Base-by-base conservation (phyloP, 768 basidiomycete species). In the Tricholoma furcatifolium region DNA sequence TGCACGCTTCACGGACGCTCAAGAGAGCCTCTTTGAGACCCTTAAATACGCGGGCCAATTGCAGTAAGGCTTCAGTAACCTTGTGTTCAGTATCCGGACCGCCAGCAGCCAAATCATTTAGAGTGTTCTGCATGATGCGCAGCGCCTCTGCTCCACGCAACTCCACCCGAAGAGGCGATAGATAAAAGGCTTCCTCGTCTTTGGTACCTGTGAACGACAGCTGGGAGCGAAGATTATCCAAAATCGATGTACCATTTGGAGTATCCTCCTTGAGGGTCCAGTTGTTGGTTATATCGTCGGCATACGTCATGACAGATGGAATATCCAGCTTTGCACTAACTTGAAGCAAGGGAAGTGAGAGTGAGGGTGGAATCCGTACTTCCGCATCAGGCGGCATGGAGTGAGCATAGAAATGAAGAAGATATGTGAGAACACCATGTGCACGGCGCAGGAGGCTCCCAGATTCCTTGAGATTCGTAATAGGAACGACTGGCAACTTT, bases 261-360 rank as follows among this genome's bases (percentile, higher is more conserved):
- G 55, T 64, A 36, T 48, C 75, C 53, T 62, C 76, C 69, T 51
- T 66, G 47, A 66, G 74, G 53, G 64, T 43, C 86, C 87, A 90
- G 66, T 96, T 95, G 71, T 92, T 96, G 21, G 97, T 78, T 5
- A 97, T 93, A 30, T 86, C 87, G 66, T 96, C 93, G 10, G 92
- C 86, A 64, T 93, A 97, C 2, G 93, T 97, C 53, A 93, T 76
- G 34, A 96, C 75, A 0, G 95, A 92, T 1, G 94, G 93, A 1
- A 97, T 71, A 51, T 88, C 85, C 8, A 97, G 82, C 41, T 86
- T 71, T 0, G 74, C 66, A 21, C 82, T 88, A n/a, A 93, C 78
- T 50, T 82, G 76, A 15, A 93, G 75, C 30, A 92, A 79, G 0
- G 94, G 94, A 4, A 92, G 67, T 5, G 89, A 78, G 47, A 98